Evolutionary conservation across 73 alveolate genomes (phyloP), one percentile per base, ranked within the genome.

Genomic region (Paramecium sexaurelia): DNA sequence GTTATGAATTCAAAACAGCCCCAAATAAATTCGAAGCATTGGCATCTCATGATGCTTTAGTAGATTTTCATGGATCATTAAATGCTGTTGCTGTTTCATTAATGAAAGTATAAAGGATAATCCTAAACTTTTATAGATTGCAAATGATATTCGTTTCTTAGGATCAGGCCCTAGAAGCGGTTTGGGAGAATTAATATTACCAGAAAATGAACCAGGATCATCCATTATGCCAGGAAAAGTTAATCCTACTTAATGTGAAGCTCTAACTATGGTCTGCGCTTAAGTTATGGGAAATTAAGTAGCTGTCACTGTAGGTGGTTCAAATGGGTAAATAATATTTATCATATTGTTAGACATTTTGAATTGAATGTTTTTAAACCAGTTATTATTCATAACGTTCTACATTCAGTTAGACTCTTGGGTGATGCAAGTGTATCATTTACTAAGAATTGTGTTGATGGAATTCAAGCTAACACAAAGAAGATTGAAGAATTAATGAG

Each of bases 141-240:
- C 99, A 27, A 98, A 98, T 93, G 99, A 98, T 93, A 92, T 98
- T 88, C 92, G 99, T 78, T 94, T 98, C 92, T 88, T 98, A 93
- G 99, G 99, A 45, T 95, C 99, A 55, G 99, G 99, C 1, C 99
- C 99, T n/a, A 92, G 99, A 94, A 98, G 99, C 87, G 99, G 99
- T 17, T 95, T 98, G 10, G 99, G 99, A 19, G 99, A 98, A 94
- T 92, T 98, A 19, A 66, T 89, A 45, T 96, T 98, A 20, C 99
- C 99, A 71, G 99, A 98, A 88, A 96, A 95, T 71, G 99, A 98
- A 85, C 99, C 99, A 71, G 99, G 99, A 55, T 94, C 99, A 57
- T 97, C 99, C 7, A 97, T 98, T 88, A 98, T 97, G 99, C 99
- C 99, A 29, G 99, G 99, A 35, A 97, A 98, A 89, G 99, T 98